Conservation (phyloP, 176 grass and related monocot genomes). For the Eleusine indica region DNA sequence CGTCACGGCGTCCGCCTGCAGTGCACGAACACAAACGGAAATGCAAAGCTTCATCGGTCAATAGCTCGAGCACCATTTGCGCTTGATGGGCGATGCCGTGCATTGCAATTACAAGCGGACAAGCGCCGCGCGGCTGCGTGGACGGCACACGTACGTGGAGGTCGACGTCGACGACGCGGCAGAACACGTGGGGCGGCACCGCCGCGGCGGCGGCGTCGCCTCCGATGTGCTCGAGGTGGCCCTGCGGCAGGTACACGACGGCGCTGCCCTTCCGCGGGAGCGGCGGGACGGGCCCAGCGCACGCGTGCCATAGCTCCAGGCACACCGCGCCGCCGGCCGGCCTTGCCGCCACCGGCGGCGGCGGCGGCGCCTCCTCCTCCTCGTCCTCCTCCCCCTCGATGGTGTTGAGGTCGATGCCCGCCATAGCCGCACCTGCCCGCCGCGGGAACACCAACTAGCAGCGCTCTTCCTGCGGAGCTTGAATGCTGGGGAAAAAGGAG, state of each 20-base stretch:
- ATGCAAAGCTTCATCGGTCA: not conserved
- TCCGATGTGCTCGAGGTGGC: conserved; percentile 68
- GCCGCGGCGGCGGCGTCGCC: conserved; percentile 16
- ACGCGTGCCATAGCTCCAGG: conserved; percentile 81
- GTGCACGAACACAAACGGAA: conserved; percentile 11
- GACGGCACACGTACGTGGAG: conserved; percentile 61
- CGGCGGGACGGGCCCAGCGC: conserved; percentile 62
- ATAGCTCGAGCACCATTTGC: conserved; percentile 34
- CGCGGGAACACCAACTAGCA: not conserved
- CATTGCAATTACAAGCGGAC: not conserved
- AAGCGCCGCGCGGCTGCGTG: not conserved
- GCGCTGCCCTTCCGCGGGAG: conserved; percentile 61
- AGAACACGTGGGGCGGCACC: conserved; percentile 73
- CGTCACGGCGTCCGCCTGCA: conserved; percentile 70
- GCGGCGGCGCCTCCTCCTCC: not conserved
- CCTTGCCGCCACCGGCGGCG: not conserved
- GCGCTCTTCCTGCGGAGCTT: not conserved
- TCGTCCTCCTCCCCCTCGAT: conserved; percentile 63
- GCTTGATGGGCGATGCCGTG: not conserved
- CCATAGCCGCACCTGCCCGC: conserved; percentile 1
- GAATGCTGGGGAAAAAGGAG: not conserved
- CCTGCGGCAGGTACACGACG: conserved; percentile 82
- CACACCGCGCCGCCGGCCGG: conserved; percentile 38
- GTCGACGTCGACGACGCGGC: conserved; percentile 70
- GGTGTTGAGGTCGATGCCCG: conserved; percentile 70